Evolutionary conservation across 148 eudicot genomes (phyloP), one percentile per base, ranked within the genome.

Genomic region (Heliosperma pusillum): DNA sequence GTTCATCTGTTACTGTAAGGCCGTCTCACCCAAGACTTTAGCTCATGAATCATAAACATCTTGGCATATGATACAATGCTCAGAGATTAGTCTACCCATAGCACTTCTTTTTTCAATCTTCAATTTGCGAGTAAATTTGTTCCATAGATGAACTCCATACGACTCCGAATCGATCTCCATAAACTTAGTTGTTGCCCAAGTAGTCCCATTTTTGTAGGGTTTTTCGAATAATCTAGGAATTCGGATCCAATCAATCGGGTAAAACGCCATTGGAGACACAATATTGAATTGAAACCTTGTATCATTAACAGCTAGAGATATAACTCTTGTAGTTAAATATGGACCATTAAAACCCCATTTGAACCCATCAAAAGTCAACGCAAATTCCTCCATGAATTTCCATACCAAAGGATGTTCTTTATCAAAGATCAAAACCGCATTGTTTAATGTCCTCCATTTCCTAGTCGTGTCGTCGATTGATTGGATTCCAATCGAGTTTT

Each of bases 341-440:
- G 96, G 97, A 1, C 96, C 97, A 63, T 91, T 93, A 3, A 84
- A 80, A 3, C 98, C 98, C 98, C 98, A 93, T 57, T 25, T 77
- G 59, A 77, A 88, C 7, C 98, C 94, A 69, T 93, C 75, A 30
- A 89, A 93, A 53, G 78, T 79, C 1, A 66, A 56, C 0, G 85
- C 80, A 68, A 91, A 93, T 77, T 93, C 98, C 61, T 87, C 85
- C 1, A 91, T 85, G 79, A 93, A 91, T 69, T 77, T 81, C 66
- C 85, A 65, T 26, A 91, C 15, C 10, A 93, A 81, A 0, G 89
- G 88, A 40, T 91, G 97, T 0, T 71, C 75, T 40, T 83, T 85
- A n/a, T 91, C 94, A 53, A 93, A 93, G 30, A 89, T 78, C 59
- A 93, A 76, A 2, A 84, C 84, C 3, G 97, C 98, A 26, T 91